A percentile compares a stretch with the other conserved stretches of the same genome.
Evolutionary conservation across 371 early-diverging fungal genomes (phyloP).

Genomic region (Rhizopus delemar): DNA sequence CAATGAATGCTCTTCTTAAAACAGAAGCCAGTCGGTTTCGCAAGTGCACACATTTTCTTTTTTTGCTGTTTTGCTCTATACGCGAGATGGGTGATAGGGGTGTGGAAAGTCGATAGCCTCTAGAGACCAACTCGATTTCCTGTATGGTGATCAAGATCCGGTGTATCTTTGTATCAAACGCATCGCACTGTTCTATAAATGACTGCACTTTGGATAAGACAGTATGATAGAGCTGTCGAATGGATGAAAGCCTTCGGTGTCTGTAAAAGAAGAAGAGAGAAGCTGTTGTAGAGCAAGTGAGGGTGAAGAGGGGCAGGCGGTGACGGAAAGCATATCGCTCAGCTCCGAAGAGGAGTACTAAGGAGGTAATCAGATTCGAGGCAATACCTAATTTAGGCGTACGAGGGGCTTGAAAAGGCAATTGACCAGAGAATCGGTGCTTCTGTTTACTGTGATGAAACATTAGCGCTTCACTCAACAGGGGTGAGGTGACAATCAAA

Average conservation of each 20-base stretch:
- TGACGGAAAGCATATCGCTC: slow-evolving; percentile 28
- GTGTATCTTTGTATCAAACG: slow-evolving; percentile 61
- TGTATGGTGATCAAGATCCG: slow-evolving; percentile 65
- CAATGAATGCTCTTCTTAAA: slow-evolving; percentile 43
- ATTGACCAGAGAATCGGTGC: slow-evolving; percentile 27
- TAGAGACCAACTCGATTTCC: slow-evolving; percentile 73
- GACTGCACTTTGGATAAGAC: slow-evolving; percentile 51
- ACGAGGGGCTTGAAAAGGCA: slow-evolving; percentile 29
- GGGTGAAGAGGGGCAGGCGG: slow-evolving; percentile 23
- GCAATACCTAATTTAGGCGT: slow-evolving; percentile 19
- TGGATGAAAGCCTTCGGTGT: slow-evolving; percentile 50
- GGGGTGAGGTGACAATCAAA: slow-evolving; percentile 62
- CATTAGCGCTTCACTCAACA: slow-evolving; percentile 53
- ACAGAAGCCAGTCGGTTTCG: slow-evolving; percentile 33
- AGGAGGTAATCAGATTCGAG: slow-evolving; percentile 15
- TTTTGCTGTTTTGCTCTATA: slow-evolving; percentile 61
- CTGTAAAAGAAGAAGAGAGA: slow-evolving; percentile 44
- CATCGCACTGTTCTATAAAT: slow-evolving; percentile 55
- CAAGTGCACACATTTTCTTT: slow-evolving; percentile 46
- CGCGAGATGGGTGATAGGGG: slow-evolving; percentile 68
- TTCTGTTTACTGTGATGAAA: slow-evolving; percentile 47
- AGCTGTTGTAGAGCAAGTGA: slow-evolving; percentile 31
- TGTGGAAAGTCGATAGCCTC: slow-evolving; percentile 67
- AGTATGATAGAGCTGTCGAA: slow-evolving; percentile 53
- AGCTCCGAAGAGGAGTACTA: slow-evolving; percentile 28